These are phyloP conservation scores for Heimioporus retisporus DNA, from an alignment of 1,284 basidiomycete species.

Conservation along the genomic window DNA sequence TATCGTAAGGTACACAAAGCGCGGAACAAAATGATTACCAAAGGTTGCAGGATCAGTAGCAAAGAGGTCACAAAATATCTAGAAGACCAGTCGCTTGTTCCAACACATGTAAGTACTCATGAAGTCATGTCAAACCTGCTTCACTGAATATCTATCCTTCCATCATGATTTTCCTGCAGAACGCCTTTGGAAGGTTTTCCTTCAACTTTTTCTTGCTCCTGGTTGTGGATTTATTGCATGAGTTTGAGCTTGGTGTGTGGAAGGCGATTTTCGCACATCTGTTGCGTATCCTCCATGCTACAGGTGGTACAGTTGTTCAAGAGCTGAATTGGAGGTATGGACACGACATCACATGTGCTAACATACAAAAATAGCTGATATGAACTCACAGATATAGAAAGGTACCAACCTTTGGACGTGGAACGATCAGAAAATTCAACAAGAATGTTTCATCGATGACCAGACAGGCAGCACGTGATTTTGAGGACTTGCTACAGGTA, in stretches of 20 bases:
- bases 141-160: no score
- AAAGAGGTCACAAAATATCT: background rate
- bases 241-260: conserved; percentile 31
- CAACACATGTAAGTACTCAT: background rate
- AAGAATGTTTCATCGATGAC: conserved; percentile 32
- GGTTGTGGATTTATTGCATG: background rate
- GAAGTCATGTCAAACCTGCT: no score
- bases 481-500: conserved; percentile 45
- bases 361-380: background rate
- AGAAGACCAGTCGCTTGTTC: background rate
- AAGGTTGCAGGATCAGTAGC: background rate
- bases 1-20: background rate
- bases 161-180: no score
- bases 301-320: conserved; percentile 1
- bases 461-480: conserved; percentile 18
- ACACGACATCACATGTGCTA: background rate
- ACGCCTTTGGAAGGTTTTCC: no score
- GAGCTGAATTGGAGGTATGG: conserved; percentile 23
- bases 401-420: conserved; percentile 2
- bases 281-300: conserved; percentile 26
- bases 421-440: conserved; percentile 21
- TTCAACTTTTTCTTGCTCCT: background rate
- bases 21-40: background rate
- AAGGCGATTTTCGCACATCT: conserved; percentile 35
- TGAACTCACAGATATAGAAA: conserved; percentile 18